phyloP scores from a whole-genome alignment of 202 grass and related monocot genomes.

The Panicum hallii region DNA sequence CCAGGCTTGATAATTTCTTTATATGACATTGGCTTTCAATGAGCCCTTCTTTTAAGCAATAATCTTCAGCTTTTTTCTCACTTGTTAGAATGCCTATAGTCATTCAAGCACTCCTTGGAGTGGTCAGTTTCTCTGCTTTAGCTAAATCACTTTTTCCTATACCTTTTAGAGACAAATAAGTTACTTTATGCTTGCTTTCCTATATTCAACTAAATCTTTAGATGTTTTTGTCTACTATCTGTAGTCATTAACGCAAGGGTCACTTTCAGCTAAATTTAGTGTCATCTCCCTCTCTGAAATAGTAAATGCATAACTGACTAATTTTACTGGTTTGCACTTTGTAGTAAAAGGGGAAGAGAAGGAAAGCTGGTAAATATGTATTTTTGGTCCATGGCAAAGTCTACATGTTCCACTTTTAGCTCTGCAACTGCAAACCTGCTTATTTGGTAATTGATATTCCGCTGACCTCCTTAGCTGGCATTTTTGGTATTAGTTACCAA shows the following conservation, averaged over 20 bases:
- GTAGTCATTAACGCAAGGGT: conserved; percentile 49
- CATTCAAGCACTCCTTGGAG: conserved; percentile 18
- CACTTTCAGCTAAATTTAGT: conserved; percentile 47
- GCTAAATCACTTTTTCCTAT: conserved; percentile 9
- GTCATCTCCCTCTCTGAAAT: conserved; percentile 38
- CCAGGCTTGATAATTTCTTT: conserved; percentile 31
- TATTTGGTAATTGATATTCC: conserved; percentile 70
- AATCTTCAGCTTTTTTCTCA: not conserved
- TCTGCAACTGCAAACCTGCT: conserved; percentile 52
- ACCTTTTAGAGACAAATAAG: conserved; percentile 15
- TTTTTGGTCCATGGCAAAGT: conserved; percentile 56
- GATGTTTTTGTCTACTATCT: conserved; percentile 36
- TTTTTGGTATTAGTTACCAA: conserved; percentile 52
- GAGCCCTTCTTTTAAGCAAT: conserved; percentile 20
- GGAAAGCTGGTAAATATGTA: conserved; percentile 58
- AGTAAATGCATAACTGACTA: conserved; percentile 62
- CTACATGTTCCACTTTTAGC: conserved; percentile 55
- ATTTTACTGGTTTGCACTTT: conserved; percentile 66
- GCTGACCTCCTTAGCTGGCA: conserved; percentile 58
- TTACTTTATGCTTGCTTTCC: conserved; percentile 13
- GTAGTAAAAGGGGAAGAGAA: conserved; percentile 67
- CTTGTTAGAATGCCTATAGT: conserved; percentile 19
- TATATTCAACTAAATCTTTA: conserved; percentile 31
- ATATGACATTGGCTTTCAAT: not conserved
- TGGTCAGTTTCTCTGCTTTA: conserved; percentile 29